Evolutionary conservation across 2,329 filamentous ascomycete species (phyloP).

Genomic region (Botrytis hyacinthi): DNA sequence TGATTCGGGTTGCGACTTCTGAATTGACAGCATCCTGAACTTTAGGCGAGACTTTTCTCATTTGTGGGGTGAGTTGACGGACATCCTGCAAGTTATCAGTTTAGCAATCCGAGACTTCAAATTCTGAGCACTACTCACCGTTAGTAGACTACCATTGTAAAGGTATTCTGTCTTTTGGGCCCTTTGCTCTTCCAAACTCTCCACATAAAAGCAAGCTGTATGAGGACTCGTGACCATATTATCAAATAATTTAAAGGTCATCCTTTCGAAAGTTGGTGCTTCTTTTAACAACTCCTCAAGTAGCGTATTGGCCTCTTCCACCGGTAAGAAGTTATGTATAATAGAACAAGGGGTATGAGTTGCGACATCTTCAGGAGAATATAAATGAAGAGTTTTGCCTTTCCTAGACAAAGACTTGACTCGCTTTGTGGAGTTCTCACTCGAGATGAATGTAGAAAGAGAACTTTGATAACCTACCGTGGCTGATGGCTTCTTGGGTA

Average conservation of each 20-base stretch:
- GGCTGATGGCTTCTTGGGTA: conserved; percentile 34
- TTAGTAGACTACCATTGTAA: conserved; percentile 77
- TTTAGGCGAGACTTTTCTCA: conserved; percentile 64
- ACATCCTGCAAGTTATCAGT: conserved; percentile 55
- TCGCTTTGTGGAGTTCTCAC: conserved; percentile 42
- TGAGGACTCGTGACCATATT: conserved; percentile 83
- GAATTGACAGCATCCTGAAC: conserved; percentile 76
- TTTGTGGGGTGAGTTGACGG: conserved; percentile 70
- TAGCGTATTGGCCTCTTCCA: conserved; percentile 68
- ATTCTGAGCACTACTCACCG: conserved; percentile 44
- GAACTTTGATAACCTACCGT: conserved; percentile 60
- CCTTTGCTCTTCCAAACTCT: conserved; percentile 65
- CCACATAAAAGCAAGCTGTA: conserved; percentile 79
- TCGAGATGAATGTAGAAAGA: conserved; percentile 49
- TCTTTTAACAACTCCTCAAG: conserved; percentile 74
- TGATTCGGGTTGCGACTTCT: conserved; percentile 72
- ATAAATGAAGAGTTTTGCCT: conserved; percentile 81
- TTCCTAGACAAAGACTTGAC: conserved; percentile 62
- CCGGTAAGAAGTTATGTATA: conserved; percentile 83
- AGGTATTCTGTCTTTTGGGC: conserved; percentile 76
- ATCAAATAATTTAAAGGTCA: conserved; percentile 84
- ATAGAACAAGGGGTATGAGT: conserved; percentile 86
- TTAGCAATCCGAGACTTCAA: conserved; percentile 14
- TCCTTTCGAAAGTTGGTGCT: conserved; percentile 65
- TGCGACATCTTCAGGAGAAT: conserved; percentile 76